phyloP scores from a whole-genome alignment of 371 early-diverging fungal genomes.

The Mortierella sp. region DNA sequence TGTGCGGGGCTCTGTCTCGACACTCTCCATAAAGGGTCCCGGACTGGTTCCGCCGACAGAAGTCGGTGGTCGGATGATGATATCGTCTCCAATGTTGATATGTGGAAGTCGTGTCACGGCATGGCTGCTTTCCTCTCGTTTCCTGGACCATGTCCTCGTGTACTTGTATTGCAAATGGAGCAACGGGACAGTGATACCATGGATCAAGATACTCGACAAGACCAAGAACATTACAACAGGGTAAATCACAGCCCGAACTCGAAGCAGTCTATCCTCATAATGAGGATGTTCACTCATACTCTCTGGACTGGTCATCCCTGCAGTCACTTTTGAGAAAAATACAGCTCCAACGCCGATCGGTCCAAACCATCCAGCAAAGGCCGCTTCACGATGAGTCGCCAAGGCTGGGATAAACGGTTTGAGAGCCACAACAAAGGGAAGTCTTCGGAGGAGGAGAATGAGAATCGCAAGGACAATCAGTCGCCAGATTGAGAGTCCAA shows the following conservation, averaged over 20 bases:
- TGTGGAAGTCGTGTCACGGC: slow-evolving; percentile 49
- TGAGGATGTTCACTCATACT: slow-evolving; percentile 35
- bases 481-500: slow-evolving; percentile 73
- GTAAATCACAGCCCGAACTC: slow-evolving; percentile 55
- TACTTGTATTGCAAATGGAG: slow-evolving; percentile 65
- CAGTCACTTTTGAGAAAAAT: slow-evolving; percentile 75
- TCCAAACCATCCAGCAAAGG: slow-evolving; percentile 98
- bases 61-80: slow-evolving; percentile 40
- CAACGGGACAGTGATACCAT: slow-evolving; percentile 85
- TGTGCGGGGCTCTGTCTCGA: slow-evolving; percentile 4
- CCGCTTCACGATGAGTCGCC: slow-evolving; percentile 79
- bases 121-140: slow-evolving; percentile 46
- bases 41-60: slow-evolving; percentile 9
- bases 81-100: slow-evolving; percentile 54
- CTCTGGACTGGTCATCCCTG: slow-evolving; percentile 57
- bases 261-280: slow-evolving; percentile 38
- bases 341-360: slow-evolving; percentile 95
- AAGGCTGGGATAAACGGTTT: slow-evolving; percentile 80
- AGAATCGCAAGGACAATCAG: slow-evolving; percentile 73
- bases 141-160: slow-evolving; percentile 55
- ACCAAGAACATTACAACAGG: slow-evolving; percentile 82
- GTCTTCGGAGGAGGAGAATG: slow-evolving; percentile 84
- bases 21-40: slow-evolving; percentile 10
- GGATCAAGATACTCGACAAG: slow-evolving; percentile 79
- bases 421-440: slow-evolving; percentile 79